phyloP scores from a whole-genome alignment of 192 early-diverging fungal species.

The Chytriomyces confervae region DNA sequence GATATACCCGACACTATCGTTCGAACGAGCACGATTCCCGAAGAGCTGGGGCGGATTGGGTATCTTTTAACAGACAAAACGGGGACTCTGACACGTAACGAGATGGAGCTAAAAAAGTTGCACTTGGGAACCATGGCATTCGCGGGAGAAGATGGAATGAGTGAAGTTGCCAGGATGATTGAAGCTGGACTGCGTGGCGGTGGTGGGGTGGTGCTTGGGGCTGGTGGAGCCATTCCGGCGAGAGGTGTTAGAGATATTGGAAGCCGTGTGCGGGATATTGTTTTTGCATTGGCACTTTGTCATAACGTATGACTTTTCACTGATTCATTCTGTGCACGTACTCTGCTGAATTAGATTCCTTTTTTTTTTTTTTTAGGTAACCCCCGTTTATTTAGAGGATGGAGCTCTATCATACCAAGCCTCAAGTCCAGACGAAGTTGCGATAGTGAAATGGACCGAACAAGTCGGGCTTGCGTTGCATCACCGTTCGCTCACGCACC shows the following conservation, averaged over 20 bases:
- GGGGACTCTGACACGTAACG: conserved; percentile 93
- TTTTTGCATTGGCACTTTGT: conserved; percentile 85
- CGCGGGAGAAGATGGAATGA: conserved; percentile 79
- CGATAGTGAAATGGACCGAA: conserved; percentile 92
- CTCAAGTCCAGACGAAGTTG: conserved; percentile 95
- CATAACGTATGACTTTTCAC: conserved; percentile 76
- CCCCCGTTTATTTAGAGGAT: conserved; percentile 64
- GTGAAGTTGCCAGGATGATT: conserved; percentile 71
- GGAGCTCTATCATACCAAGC: conserved; percentile 86
- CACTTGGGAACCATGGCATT: conserved; percentile 97
- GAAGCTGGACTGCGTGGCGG: background rate
- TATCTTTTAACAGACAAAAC: conserved; percentile 96
- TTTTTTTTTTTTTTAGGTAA: conserved; percentile 58
- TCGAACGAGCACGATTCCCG: conserved; percentile 92
- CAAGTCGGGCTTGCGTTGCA: conserved; percentile 83
- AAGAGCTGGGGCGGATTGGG: conserved; percentile 92
- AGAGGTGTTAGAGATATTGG: conserved; percentile 73
- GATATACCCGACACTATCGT: conserved; percentile 88
- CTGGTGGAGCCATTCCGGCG: background rate
- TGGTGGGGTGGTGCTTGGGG: background rate
- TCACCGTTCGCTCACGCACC: conserved; percentile 54
- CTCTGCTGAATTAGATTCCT: background rate
- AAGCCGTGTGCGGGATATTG: conserved; percentile 85
- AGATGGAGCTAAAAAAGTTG: conserved; percentile 94
- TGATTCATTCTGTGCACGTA: background rate